Percentiles rank a stretch among this genome's conserved stretches.
These are phyloP conservation scores for Cucurbita argyrosperma DNA, from an alignment of 306 rosid species.

Conservation along the genomic window DNA sequence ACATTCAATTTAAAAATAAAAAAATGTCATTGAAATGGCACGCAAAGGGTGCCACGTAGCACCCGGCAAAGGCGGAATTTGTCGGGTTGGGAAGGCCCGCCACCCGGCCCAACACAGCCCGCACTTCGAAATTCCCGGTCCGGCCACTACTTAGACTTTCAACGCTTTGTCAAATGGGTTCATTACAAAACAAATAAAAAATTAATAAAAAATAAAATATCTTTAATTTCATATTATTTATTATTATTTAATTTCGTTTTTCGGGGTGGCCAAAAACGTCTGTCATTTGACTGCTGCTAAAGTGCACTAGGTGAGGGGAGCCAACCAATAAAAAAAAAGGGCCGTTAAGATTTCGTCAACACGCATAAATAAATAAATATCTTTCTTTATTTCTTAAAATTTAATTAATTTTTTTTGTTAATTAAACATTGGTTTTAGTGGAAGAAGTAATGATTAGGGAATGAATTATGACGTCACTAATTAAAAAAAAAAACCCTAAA, in stretches of 20 bases:
- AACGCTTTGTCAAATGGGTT: neutral
- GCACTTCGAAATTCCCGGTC: constrained; percentile 7
- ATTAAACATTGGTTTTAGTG: constrained; percentile 27
- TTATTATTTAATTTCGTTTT: neutral
- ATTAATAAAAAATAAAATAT: no score
- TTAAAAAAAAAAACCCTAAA: neutral
- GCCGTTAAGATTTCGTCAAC: constrained; percentile 27
- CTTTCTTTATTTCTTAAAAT: neutral
- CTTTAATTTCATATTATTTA: neutral
- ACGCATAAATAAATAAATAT: constrained; percentile 3
- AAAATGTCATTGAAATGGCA: constrained; percentile 15
- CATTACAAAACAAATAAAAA: neutral
- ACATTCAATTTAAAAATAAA: neutral
- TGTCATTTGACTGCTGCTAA: constrained; percentile 10
- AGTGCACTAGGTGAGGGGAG: constrained; percentile 13
- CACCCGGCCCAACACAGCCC: constrained; percentile 16
- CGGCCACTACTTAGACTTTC: neutral
- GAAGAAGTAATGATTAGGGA: constrained; percentile 53
- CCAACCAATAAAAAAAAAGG: constrained; percentile 16
- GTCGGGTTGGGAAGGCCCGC: constrained; percentile 24
- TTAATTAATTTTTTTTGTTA: constrained; percentile 3
- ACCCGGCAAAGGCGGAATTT: constrained; percentile 35
- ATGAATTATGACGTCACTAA: constrained; percentile 38
- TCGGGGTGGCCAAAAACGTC: constrained; percentile 1
- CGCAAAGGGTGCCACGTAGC: constrained; percentile 18